Percentiles rank a stretch among this genome's conserved stretches.
phyloP scores from a whole-genome alignment of 2,329 filamentous ascomycete genomes.

The Claviceps spartinae region DNA sequence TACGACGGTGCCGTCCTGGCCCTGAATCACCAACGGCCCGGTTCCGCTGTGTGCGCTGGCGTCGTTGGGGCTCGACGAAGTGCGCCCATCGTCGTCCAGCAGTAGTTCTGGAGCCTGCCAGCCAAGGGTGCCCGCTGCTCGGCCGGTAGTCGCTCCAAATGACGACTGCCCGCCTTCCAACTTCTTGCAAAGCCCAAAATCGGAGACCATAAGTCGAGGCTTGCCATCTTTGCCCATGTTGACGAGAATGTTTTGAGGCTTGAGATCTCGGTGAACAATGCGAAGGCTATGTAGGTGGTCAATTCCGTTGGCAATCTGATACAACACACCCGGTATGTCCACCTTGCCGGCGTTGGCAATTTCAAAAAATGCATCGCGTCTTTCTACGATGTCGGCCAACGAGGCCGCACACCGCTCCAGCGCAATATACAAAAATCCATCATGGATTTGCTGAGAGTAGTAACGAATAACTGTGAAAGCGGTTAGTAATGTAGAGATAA shows the following conservation, averaged over 20 bases:
- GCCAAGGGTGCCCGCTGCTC: constrained; percentile 83
- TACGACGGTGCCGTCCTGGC: constrained; percentile 41
- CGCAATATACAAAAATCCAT: constrained; percentile 90
- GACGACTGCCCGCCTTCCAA: constrained; percentile 89
- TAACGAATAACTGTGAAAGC: constrained; percentile 72
- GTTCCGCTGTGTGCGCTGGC: constrained; percentile 26
- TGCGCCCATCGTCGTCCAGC: constrained; percentile 57
- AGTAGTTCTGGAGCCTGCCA: constrained; percentile 95
- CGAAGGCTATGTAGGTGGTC: constrained; percentile 80
- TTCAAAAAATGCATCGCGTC: constrained; percentile 50
- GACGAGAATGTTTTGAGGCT: constrained; percentile 94
- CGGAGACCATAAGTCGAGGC: constrained; percentile 84
- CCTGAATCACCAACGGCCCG: constrained; percentile 40
- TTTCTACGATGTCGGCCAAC: constrained; percentile 79
- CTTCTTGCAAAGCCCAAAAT: constrained; percentile 97
- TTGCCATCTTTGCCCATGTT: constrained; percentile 54
- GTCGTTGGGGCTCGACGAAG: constrained; percentile 29
- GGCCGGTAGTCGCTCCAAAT: constrained; percentile 84
- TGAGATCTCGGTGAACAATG: constrained; percentile 93
- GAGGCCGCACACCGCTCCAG: constrained; percentile 90
- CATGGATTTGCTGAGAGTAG: constrained; percentile 78
- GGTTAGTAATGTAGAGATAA: constrained; percentile 1
- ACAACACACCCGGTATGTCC: constrained; percentile 67
- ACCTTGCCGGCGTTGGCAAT: constrained; percentile 60
- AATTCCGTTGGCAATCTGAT: constrained; percentile 82